Evolutionary conservation across 176 grass and related monocot genomes (phyloP).

Genomic region (Oryza nivara): DNA sequence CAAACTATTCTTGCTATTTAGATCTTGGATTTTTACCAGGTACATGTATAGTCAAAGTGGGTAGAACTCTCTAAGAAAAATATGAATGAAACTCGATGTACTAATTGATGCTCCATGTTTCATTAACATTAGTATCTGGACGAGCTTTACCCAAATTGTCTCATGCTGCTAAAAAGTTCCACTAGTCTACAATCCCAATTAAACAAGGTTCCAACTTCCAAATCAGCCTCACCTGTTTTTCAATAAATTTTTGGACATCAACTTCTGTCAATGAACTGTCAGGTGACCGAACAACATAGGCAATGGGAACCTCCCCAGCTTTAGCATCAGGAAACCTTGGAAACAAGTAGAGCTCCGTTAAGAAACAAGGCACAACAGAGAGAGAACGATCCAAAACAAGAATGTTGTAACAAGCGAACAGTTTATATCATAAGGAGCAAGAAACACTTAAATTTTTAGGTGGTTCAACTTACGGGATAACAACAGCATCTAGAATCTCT

Average conservation of each 20-base stretch:
- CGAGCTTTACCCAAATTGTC: background rate
- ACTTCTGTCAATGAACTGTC: slow-evolving; percentile 71
- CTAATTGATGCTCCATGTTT: background rate
- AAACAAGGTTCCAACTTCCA: background rate
- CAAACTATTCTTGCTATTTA: slow-evolving; percentile 4
- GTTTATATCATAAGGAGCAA: background rate
- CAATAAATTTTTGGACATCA: slow-evolving; percentile 81
- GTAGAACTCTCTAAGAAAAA: background rate
- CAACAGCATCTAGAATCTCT: slow-evolving; percentile 84
- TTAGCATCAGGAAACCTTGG: slow-evolving; percentile 84
- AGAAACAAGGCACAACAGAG: background rate
- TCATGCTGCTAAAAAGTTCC: background rate
- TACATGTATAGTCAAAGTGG: background rate
- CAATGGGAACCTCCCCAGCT: slow-evolving; percentile 94
- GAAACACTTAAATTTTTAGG: slow-evolving; percentile 1
- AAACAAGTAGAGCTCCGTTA: slow-evolving; percentile 22
- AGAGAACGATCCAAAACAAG: background rate
- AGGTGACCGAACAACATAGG: slow-evolving; percentile 75
- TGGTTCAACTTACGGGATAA: slow-evolving; percentile 79
- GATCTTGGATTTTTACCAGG: background rate
- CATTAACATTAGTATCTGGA: background rate
- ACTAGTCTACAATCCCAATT: background rate
- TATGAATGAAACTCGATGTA: background rate
- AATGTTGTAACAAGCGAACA: background rate
- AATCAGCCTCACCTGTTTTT: slow-evolving; percentile 59